Base-by-base conservation (phyloP, 805 yeast genomes). In the Pichia eremophila region DNA sequence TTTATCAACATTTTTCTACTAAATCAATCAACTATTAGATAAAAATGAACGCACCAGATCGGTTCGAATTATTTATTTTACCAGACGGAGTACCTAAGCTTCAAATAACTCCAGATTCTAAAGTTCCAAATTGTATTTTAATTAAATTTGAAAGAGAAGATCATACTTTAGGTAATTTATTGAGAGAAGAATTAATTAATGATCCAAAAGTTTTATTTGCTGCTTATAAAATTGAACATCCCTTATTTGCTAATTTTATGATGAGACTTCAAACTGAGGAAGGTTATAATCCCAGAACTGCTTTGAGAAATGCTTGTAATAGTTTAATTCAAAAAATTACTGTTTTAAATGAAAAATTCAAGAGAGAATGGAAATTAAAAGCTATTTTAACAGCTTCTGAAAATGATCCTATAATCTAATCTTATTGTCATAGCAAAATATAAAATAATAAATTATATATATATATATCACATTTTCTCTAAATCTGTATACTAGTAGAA, bases 81-180 rank as follows among this genome's bases (percentile, higher is more conserved):
- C 98, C 97, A n/a, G 99, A 93, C 66, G 98, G 99, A 46, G 95
- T 87, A 46, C 85, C 91, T 45, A 93, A 93, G 86, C 75, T 93
- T 51, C 81, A 83, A 52, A 81, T 93, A 46, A 84, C 89, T 31
- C 96, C 97, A 8, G 99, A 93, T 68, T 81, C 95, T 48, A 85
- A 90, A 59, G 93, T 91, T 35, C 96, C 98, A 22, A 93, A 93
- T 64, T 95, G 98, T 41, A 90, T 95, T 42, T 79, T 90, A 51
- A 77, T 93, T 56, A 88, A 87, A 52, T 88, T 93, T 57, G 98
- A 93, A 66, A 83, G 96, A 63, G 99, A 93, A 66, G 99, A 93
- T 65, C 99, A 93, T 63, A 93, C 99, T 4, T 73, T 93, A 50
- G 99, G 96, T 28, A 93, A 93, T 64, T 66, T 93, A 57, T 74